Evolutionary conservation across 345 rosid species (phyloP), one percentile per base, ranked within the genome.

Genomic region (Orychophragmus violaceus): DNA sequence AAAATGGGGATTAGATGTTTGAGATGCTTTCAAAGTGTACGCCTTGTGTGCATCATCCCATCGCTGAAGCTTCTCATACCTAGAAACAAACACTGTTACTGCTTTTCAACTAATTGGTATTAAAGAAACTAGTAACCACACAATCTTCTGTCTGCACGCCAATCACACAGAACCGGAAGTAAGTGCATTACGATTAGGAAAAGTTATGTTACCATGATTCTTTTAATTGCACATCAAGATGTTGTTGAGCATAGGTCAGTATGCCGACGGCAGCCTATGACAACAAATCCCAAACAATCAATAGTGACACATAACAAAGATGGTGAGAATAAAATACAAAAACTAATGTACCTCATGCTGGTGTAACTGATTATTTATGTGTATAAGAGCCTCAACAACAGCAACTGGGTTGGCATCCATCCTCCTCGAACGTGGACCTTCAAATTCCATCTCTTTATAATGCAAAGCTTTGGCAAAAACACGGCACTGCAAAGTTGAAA

Each of bases 21-120:
- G 96, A 49, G 85, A 66, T 56, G 87, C 91, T 81, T 88, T 93
- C 25, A 75, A 74, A 66, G 94, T 86, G 72, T 93, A 93, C 62
- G 98, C 98, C 83, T 84, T 88, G 62, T 90, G 90, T 66, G 98
- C 98, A 77, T 90, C 98, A 70, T 93, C 96, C 98, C 98, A 93
- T 53, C 94, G 80, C 75, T 93, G 98, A 84, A 93, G 81, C 79
- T 93, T 93, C 82, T 93, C 98, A 79, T 90, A 93, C 98, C 98
- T 93, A 41, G 59, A 68, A 68, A 67, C 41, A 60, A 59, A 60
- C 50, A 45, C 6, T 33, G 62, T 56, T 74, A 60, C 27, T 41
- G 21, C 21, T 59, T 48, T 66, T 16, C 39, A 51, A 39, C 62
- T 60, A 25, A 42, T 65, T 59, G 32, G 16, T 24, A 50, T 66